These are phyloP conservation scores for Colletotrichum scovillei DNA, from an alignment of 2,329 filamentous ascomycete species.

Conservation along the genomic window DNA sequence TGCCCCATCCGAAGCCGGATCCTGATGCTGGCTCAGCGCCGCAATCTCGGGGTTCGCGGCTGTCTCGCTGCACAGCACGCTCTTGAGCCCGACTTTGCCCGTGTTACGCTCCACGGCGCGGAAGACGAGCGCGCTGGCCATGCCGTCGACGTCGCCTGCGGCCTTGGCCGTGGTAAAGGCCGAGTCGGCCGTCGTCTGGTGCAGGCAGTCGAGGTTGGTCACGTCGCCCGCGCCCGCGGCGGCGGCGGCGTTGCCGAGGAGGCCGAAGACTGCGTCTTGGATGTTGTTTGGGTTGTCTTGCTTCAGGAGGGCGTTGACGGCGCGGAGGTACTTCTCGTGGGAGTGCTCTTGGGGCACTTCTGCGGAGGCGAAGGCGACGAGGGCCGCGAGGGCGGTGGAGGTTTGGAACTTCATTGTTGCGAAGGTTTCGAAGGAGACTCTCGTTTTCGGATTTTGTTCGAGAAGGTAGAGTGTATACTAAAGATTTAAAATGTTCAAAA, in stretches of 20 bases:
- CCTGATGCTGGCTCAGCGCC: slow-evolving; percentile 73
- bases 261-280: slow-evolving; percentile 63
- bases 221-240: slow-evolving; percentile 42
- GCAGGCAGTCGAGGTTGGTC: slow-evolving; percentile 65
- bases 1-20: slow-evolving; percentile 70
- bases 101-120: slow-evolving; percentile 71
- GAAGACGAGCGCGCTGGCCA: slow-evolving; percentile 65
- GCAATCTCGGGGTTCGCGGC: slow-evolving; percentile 75
- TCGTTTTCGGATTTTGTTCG: background rate
- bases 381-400: slow-evolving; percentile 30
- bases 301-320: slow-evolving; percentile 55
- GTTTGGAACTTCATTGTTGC: slow-evolving; percentile 34
- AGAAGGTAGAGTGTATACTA: background rate
- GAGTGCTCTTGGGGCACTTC: slow-evolving; percentile 70
- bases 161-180: slow-evolving; percentile 72
- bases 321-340: slow-evolving; percentile 60
- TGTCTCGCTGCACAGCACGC: slow-evolving; percentile 65
- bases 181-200: slow-evolving; percentile 68
- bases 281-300: slow-evolving; percentile 63
- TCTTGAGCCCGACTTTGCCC: slow-evolving; percentile 65
- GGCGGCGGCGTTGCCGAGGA: slow-evolving; percentile 58
- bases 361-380: slow-evolving; percentile 29
- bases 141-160: slow-evolving; percentile 61
- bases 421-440: too few species aligned
- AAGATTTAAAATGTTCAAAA: slow-evolving; percentile 17